Evolutionary conservation across 495 filamentous ascomycete genomes (phyloP), one percentile per base, ranked within the genome.

Genomic region (Bryoglossum gracile): DNA sequence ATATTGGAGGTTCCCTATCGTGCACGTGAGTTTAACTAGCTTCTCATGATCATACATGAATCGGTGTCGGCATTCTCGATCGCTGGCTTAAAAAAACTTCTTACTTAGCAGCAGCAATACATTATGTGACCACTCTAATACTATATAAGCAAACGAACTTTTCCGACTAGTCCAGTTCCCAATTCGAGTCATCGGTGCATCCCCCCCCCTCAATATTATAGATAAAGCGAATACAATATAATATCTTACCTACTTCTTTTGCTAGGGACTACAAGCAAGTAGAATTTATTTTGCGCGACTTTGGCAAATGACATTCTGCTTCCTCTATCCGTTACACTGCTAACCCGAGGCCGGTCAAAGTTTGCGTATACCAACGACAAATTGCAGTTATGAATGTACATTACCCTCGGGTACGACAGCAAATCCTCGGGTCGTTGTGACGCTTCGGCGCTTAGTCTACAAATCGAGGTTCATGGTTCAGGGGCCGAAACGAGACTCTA

Each of bases 261-360:
- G 36, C 48, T 47, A 52, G 36, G 42, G 34, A 56, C 48, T 51
- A 51, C 42, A 51, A 42, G 24, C 48, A 50, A 50, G 30, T 25
- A 50, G 32, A 45, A 44, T 51, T 35, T 55, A 51, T 56, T 43
- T 56, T 24, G 48, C 33, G 25, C 53, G 42, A 51, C 48, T 47
- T 51, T 48, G 21, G 54, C 48, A 48, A 52, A 56, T 33, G 42
- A 55, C 22, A 55, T 46, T 47, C 43, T 51, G 32, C 53, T 51
- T 48, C 35, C 50, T 53, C 47, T 28, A 47, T 55, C 53, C 47
- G 22, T 55, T 44, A 55, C 53, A 41, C 46, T 46, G 50, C 53
- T 45, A 34, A 37, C 46, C 46, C 21, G 45, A 53, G 26, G 49
- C 41, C 22, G 41, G 30, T 46, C 41, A 52, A 46, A 53, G 9